Conservation (phyloP, 2,329 filamentous ascomycete genomes). For the Fusarium subglutinans region DNA sequence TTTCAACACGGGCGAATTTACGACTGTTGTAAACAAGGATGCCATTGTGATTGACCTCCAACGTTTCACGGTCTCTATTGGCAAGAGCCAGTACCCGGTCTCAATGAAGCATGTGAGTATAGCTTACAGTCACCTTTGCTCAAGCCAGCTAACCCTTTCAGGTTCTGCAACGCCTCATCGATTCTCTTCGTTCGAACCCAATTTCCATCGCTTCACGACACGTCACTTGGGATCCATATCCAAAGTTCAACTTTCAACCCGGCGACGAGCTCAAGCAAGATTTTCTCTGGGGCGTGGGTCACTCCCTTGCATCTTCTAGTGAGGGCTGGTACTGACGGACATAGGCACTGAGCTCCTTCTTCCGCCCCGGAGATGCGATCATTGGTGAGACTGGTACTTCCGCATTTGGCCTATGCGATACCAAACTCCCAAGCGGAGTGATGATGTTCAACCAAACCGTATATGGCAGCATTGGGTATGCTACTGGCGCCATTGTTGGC, state of each 20-base stretch:
- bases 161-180: background rate
- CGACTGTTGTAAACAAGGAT: background rate
- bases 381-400: background rate
- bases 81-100: background rate
- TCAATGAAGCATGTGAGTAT: background rate
- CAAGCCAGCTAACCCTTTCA: background rate
- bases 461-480: background rate
- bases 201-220: background rate
- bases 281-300: background rate
- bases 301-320: background rate
- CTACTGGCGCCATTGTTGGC: background rate
- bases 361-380: background rate
- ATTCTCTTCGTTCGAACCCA: background rate
- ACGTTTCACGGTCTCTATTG: background rate
- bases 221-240: background rate
- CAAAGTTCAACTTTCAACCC: background rate
- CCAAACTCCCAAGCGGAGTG: background rate
- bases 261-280: background rate
- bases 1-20: background rate
- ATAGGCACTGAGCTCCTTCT: background rate
- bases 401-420: background rate
- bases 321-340: background rate
- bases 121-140: fast-evolving
- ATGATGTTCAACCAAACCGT: slow-evolving; percentile 2
- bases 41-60: background rate